Base-by-base conservation (phyloP, 345 rosid genomes). In the Syzygium jambos region DNA sequence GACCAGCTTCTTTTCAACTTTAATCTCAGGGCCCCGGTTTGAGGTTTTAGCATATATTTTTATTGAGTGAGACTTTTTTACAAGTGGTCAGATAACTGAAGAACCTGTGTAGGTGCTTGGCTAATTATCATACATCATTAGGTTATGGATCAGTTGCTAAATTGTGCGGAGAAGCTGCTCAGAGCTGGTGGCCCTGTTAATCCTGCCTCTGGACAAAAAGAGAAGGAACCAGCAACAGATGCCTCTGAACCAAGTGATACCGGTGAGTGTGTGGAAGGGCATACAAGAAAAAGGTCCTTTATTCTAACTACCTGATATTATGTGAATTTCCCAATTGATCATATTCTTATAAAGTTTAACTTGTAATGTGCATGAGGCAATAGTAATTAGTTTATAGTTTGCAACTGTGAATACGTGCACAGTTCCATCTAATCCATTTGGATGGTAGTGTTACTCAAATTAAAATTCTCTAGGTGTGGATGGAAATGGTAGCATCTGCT, bases 111-210 rank as follows among this genome's bases (percentile, higher is more conserved):
- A 30, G 46, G 73, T 29, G 61, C 61, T 54, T 55, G 29, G 29
- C 85, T 88, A 17, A 11, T 59, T 51, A 13, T 43, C 38, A 2
- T 55, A 7, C 43, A n/a, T 87, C 49, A 13, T 86, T 95, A 93
- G 95, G 87, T 92, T 27, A 85, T 91, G 89, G 96, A 93, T 89
- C 98, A 94, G 93, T 91, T 96, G 88, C 92, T 98, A 85, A 91
- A 90, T 86, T 95, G 95, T 87, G 84, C 90, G 51, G 94, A 93
- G 87, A 93, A 93, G 93, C 91, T 95, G 87, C 90, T 94, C 83
- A 89, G 57, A 61, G 94, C 88, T 73, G 88, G 87, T 87, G 91
- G 90, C 61, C 77, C 25, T 80, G 92, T 87, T 86, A 84, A 23
- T 59, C 56, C 87, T 85, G 84, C 84, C 54, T 54, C 29, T 41